Conservation (phyloP, 169 alveolate genomes). For the Plasmodium vivax region DNA sequence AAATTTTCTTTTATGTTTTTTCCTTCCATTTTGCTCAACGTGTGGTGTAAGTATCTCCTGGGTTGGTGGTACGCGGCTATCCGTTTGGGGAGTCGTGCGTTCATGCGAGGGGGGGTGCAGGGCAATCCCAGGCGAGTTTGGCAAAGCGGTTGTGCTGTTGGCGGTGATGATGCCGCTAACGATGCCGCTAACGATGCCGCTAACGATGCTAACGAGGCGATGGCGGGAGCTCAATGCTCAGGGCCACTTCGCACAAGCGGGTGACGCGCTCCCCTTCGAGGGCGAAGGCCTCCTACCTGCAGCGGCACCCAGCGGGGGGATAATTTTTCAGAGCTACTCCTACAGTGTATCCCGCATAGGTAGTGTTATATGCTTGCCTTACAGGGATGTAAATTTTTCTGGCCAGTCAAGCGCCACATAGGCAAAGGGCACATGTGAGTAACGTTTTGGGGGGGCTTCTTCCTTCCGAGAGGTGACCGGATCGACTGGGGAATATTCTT, state of each 20-base stretch:
- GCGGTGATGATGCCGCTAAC: background rate
- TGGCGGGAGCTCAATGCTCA: background rate
- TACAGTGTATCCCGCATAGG: background rate
- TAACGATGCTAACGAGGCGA: no score
- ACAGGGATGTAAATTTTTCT: background rate
- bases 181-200: no score
- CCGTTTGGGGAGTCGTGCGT: background rate
- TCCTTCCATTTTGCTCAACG: slow-evolving; percentile 27
- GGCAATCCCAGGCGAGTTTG: background rate
- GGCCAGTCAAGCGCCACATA: background rate
- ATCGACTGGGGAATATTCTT: background rate
- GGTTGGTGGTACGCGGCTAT: background rate
- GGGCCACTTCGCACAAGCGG: background rate
- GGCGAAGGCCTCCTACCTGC: background rate
- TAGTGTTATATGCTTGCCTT: background rate
- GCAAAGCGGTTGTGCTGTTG: background rate
- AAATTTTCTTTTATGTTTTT: slow-evolving; percentile 45
- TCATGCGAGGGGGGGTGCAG: background rate
- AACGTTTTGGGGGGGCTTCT: background rate
- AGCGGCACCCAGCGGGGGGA: background rate
- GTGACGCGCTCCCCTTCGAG: background rate
- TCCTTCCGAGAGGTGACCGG: background rate
- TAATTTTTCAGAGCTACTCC: background rate
- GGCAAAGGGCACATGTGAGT: background rate
- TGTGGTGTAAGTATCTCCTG: background rate